phyloP scores from a whole-genome alignment of 371 early-diverging fungal genomes.

The Nematocida parisii region DNA sequence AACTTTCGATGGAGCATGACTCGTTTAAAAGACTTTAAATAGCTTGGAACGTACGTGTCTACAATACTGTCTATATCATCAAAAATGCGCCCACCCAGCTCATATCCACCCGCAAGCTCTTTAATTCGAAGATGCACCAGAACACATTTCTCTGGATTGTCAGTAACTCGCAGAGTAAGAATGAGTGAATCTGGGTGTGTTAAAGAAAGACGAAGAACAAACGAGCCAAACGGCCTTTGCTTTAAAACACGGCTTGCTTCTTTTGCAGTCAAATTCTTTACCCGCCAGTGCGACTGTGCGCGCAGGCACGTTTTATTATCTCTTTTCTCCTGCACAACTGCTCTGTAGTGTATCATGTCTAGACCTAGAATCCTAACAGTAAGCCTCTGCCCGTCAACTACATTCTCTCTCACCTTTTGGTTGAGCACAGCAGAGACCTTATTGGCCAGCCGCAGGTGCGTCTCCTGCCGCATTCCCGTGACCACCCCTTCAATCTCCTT shows the following conservation, averaged over 20 bases:
- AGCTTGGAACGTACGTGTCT: constrained; percentile 21
- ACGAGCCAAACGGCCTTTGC: constrained; percentile 36
- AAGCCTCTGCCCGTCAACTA: constrained; percentile 23
- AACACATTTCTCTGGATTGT: constrained; percentile 10
- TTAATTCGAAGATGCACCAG: constrained; percentile 24
- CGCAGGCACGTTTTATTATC: background rate
- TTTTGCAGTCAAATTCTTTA: constrained; percentile 35
- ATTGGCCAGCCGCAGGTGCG: constrained; percentile 11
- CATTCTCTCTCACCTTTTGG: background rate
- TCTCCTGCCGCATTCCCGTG: background rate
- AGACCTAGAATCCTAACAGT: background rate
- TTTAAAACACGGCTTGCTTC: constrained; percentile 6
- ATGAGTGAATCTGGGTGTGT: constrained; percentile 40
- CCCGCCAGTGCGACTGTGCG: constrained; percentile 30
- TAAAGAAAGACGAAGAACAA: constrained; percentile 16
- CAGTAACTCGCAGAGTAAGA: constrained; percentile 32
- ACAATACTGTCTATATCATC: constrained; percentile 17
- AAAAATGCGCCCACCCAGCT: constrained; percentile 10
- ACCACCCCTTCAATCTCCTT: constrained; percentile 20
- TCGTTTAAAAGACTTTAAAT: constrained; percentile 8
- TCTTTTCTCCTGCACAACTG: constrained; percentile 12
- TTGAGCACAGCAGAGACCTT: constrained; percentile 17
- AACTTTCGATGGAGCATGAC: constrained; percentile 29
- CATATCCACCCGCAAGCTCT: constrained; percentile 23
- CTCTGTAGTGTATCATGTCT: background rate